Evolutionary conservation across 1,284 basidiomycete genomes (phyloP).

Genomic region (Tylopilus orsonianus): DNA sequence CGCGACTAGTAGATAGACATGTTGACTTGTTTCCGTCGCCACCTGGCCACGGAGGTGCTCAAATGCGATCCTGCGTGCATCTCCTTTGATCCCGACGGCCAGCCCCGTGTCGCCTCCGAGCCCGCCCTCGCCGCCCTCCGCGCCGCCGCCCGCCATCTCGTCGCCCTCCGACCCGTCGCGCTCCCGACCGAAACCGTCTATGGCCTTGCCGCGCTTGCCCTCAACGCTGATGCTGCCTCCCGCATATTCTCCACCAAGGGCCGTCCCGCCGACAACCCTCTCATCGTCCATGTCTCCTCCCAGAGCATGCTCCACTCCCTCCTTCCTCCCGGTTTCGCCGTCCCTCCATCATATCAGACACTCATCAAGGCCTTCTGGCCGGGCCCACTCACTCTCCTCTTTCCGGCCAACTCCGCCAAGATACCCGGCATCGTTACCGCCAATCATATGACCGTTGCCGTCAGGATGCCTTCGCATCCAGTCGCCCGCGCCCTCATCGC

Average conservation of each 20-base stretch:
- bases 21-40: slow-evolving; percentile 1
- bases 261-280: slow-evolving; percentile 92
- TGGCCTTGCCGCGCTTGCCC: slow-evolving; percentile 88
- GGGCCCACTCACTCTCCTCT: slow-evolving; percentile 89
- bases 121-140: slow-evolving; percentile 48
- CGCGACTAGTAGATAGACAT: slow-evolving; percentile 8
- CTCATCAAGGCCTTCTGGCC: slow-evolving; percentile 93
- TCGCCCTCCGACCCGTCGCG: slow-evolving; percentile 60
- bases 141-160: slow-evolving; percentile 49
- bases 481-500: slow-evolving; percentile 91
- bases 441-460: slow-evolving; percentile 79
- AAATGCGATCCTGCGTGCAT: slow-evolving; percentile 58
- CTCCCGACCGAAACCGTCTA: slow-evolving; percentile 99
- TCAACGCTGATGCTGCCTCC: slow-evolving; percentile 63
- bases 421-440: slow-evolving; percentile 76
- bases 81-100: slow-evolving; percentile 43
- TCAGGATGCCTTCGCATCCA: slow-evolving; percentile 94
- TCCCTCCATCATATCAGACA: slow-evolving; percentile 64
- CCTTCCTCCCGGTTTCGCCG: slow-evolving; percentile 60
- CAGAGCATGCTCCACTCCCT: slow-evolving; percentile 76
- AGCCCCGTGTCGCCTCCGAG: slow-evolving; percentile 44
- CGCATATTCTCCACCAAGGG: slow-evolving; percentile 91
- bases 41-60: slow-evolving; percentile 37
- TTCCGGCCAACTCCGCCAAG: slow-evolving; percentile 65
- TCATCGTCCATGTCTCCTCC: slow-evolving; percentile 96